Percentiles rank a stretch among this genome's conserved stretches.
phyloP scores from a whole-genome alignment of 768 basidiomycete genomes.

The Russula sp. region DNA sequence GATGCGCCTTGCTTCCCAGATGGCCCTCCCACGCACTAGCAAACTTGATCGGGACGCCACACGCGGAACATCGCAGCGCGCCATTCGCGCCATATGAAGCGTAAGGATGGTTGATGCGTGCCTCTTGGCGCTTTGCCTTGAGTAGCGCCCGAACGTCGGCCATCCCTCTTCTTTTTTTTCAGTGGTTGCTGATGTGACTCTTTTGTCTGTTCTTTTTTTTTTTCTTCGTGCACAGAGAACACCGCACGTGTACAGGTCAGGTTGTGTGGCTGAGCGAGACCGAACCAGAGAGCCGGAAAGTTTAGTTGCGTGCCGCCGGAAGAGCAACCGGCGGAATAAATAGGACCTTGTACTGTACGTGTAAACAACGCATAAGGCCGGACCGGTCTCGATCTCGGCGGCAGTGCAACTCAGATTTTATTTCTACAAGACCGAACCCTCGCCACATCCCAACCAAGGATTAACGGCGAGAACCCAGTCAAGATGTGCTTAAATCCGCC shows the following conservation, averaged over 20 bases:
- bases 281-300: conserved; percentile 1
- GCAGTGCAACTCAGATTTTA: too few relatives aligned
- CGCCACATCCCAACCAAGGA: not conserved
- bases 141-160: conserved; percentile 76
- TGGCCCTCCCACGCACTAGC: conserved; percentile 85
- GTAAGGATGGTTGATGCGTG: conserved; percentile 61
- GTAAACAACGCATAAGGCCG: not conserved
- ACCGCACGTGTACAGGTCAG: not conserved
- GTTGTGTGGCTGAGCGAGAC: not conserved
- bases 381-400: not conserved
- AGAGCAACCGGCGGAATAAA: not conserved
- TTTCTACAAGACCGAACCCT: not conserved
- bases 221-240: not conserved
- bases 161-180: conserved; percentile 38
- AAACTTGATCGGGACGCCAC: conserved; percentile 58
- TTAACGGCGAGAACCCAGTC: not conserved
- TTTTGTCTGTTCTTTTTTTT: not conserved
- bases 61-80: conserved; percentile 63
- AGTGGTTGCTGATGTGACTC: not conserved
- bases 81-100: conserved; percentile 61
- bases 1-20: conserved; percentile 72
- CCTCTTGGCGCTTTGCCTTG: conserved; percentile 75
- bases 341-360: not conserved
- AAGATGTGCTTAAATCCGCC: not conserved
- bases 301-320: conserved; percentile 2